phyloP scores from a whole-genome alignment of 345 rosid species.

The Sapria himalayana region DNA sequence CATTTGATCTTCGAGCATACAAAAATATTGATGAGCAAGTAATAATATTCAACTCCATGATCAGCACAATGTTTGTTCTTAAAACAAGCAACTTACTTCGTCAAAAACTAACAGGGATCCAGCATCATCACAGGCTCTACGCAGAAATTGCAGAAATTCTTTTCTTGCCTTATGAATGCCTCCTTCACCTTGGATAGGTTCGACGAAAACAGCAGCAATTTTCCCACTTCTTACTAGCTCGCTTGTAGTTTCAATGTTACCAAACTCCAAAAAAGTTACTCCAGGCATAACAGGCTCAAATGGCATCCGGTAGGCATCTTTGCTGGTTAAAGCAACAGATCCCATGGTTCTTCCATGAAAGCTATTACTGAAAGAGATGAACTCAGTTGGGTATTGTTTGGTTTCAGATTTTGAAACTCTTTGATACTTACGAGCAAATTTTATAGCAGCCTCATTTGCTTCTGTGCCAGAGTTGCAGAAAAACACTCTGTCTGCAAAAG shows the following conservation, averaged over 20 bases:
- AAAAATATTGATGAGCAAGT: too few relatives aligned
- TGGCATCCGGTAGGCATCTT: slow-evolving; percentile 64
- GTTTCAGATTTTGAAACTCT: slow-evolving; percentile 32
- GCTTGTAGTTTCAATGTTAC: slow-evolving; percentile 39
- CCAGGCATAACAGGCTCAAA: slow-evolving; percentile 99
- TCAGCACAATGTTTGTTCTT: too few relatives aligned
- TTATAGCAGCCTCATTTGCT: slow-evolving; percentile 94
- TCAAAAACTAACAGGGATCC: slow-evolving; percentile 80
- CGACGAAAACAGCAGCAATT: slow-evolving; percentile 80
- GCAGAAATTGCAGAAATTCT: slow-evolving; percentile 48
- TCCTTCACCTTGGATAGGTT: slow-evolving; percentile 96
- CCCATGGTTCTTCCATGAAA: slow-evolving; percentile 97
- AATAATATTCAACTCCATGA: too few relatives aligned
- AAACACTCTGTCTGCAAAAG: slow-evolving; percentile 75
- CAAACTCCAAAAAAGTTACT: slow-evolving; percentile 69
- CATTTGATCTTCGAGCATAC: too few relatives aligned
- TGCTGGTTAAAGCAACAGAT: slow-evolving; percentile 83
- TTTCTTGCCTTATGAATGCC: slow-evolving; percentile 64
- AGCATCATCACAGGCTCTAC: slow-evolving; percentile 58
- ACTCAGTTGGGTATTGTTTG: slow-evolving; percentile 33
- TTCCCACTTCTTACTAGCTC: slow-evolving; percentile 31
- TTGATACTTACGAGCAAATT: slow-evolving; percentile 78
- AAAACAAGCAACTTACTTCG: slow-evolving; percentile 34
- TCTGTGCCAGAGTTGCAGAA: slow-evolving; percentile 82
- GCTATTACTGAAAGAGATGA: slow-evolving; percentile 53